Conservation (phyloP, 2,329 filamentous ascomycete species). For the Fusarium fujikuroi region DNA sequence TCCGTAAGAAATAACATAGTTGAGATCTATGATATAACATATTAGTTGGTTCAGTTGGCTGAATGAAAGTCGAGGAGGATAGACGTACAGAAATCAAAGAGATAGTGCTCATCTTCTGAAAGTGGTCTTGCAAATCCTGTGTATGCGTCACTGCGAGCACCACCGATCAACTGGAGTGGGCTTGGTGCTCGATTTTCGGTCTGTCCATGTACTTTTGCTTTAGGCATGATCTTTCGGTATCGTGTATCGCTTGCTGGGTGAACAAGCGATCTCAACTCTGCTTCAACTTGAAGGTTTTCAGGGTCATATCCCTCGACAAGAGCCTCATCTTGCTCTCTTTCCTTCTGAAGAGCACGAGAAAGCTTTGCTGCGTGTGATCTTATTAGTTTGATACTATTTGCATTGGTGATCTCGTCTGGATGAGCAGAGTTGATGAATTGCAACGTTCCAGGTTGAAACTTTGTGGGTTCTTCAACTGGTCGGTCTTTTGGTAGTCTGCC, state of each 20-base stretch:
- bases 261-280: neutral
- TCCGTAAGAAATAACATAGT: conserved; percentile 7
- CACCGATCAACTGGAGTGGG: neutral
- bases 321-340: neutral
- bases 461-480: neutral
- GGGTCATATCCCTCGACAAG: neutral
- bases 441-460: neutral
- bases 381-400: conserved; percentile 1
- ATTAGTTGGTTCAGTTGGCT: neutral
- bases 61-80: too few species aligned
- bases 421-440: conserved; percentile 16
- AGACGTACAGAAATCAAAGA: conserved; percentile 15
- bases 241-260: too few species aligned
- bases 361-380: conserved; percentile 11
- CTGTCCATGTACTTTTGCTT: neutral
- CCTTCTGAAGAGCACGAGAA: neutral
- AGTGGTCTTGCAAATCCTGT: conserved; percentile 3
- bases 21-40: neutral
- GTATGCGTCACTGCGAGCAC: neutral
- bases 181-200: neutral
- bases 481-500: neutral
- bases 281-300: too few species aligned
- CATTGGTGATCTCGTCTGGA: neutral
- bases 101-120: conserved; percentile 18
- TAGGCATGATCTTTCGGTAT: conserved; percentile 3